These are phyloP conservation scores for Nectriaceae sp. DNA, from an alignment of 2,329 filamentous ascomycete species.

Conservation along the genomic window DNA sequence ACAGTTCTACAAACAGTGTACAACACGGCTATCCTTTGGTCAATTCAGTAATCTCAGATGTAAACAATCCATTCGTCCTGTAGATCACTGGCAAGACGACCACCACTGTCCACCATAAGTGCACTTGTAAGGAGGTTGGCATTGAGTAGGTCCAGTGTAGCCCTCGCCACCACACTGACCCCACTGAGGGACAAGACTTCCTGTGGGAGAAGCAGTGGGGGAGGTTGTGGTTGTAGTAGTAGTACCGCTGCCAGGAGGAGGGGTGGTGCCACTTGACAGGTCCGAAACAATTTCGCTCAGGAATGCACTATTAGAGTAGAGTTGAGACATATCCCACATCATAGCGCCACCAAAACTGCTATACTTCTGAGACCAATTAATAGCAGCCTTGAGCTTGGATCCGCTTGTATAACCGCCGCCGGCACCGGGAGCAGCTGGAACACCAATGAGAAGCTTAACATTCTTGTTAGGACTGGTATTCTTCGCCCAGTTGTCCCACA, in stretches of 20 bases:
- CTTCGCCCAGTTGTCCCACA: conserved; percentile 68
- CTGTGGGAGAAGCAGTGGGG: conserved; percentile 11
- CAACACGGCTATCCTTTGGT: too few species aligned
- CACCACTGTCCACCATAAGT: conserved; percentile 20
- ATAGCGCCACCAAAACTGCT: conserved; percentile 67
- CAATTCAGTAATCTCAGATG: too few species aligned
- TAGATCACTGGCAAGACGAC: conserved; percentile 19
- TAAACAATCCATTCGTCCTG: neutral
- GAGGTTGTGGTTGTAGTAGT: neutral
- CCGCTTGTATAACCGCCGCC: conserved; percentile 57
- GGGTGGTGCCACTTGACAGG: conserved; percentile 28
- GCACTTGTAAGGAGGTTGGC: conserved; percentile 22
- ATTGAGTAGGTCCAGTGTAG: conserved; percentile 16
- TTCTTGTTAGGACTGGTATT: conserved; percentile 56
- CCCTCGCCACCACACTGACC: conserved; percentile 25
- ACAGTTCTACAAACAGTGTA: too few species aligned
- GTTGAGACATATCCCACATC: conserved; percentile 69
- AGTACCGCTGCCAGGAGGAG: conserved; percentile 1
- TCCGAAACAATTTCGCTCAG: conserved; percentile 44
- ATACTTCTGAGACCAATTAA: conserved; percentile 56
- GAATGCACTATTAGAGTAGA: conserved; percentile 60
- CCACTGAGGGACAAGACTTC: conserved; percentile 22
- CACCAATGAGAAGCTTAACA: conserved; percentile 63
- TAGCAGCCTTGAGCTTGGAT: conserved; percentile 47
- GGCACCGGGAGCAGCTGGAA: conserved; percentile 56